phyloP scores from a whole-genome alignment of 805 yeast species.

The Yarrowia sp. region DNA sequence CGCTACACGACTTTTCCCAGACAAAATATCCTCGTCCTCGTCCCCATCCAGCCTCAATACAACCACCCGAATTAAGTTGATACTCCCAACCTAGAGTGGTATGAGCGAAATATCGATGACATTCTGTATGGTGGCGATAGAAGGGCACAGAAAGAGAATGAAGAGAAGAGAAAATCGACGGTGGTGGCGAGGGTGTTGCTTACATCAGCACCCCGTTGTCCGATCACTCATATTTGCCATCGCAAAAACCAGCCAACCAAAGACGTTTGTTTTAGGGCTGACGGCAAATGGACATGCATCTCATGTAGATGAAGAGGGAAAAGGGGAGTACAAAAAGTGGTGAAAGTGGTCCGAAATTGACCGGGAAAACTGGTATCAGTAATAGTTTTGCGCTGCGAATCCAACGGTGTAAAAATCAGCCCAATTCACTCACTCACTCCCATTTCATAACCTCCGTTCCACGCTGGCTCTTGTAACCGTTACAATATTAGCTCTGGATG shows the following conservation, averaged over 20 bases:
- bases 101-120: neutral
- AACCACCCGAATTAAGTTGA: neutral
- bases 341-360: neutral
- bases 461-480: neutral
- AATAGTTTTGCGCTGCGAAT: too few relatives aligned
- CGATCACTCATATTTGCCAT: neutral
- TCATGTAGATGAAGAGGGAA: neutral
- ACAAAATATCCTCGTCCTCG: too few relatives aligned
- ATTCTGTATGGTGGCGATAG: neutral
- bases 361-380: too few relatives aligned
- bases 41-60: neutral
- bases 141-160: neutral
- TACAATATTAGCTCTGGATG: neutral
- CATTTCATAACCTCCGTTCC: too few relatives aligned
- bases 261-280: neutral
- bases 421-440: too few relatives aligned
- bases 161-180: neutral
- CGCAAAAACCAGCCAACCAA: neutral
- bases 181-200: too few relatives aligned
- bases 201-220: too few relatives aligned
- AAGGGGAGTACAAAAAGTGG: neutral
- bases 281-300: neutral
- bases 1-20: too few relatives aligned
- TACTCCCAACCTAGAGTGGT: conserved; percentile 8
- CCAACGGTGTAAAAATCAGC: neutral